phyloP scores from a whole-genome alignment of 352 stramenopile genomes.

The Globisporangium carolinianum region DNA sequence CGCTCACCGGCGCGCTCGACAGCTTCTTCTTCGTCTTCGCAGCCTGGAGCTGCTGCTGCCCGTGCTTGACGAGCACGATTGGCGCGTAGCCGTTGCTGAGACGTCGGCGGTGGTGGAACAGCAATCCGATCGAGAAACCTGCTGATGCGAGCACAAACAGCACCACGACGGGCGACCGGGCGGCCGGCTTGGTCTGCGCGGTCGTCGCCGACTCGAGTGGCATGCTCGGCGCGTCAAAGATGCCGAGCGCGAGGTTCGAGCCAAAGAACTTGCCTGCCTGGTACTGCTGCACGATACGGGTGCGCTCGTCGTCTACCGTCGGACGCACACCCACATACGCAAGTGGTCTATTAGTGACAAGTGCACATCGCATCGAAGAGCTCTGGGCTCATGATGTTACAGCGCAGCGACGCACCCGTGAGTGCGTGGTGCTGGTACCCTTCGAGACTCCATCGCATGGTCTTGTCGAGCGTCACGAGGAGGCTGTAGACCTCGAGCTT shows the following conservation, averaged over 20 bases:
- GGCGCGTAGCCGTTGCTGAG: slow-evolving; percentile 60
- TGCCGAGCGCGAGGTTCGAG: slow-evolving; percentile 52
- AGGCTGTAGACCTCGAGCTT: slow-evolving; percentile 63
- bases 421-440: slow-evolving; percentile 53
- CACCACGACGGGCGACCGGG: slow-evolving; percentile 26
- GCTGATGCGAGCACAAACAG: slow-evolving; percentile 37
- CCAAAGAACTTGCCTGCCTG: slow-evolving; percentile 50
- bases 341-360: neutral
- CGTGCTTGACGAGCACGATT: slow-evolving; percentile 35
- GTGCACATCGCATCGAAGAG: too few species aligned
- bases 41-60: slow-evolving; percentile 11
- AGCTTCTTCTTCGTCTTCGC: neutral
- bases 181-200: slow-evolving; percentile 16
- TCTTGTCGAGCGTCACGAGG: slow-evolving; percentile 31
- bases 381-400: too few species aligned
- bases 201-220: slow-evolving; percentile 24
- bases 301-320: slow-evolving; percentile 33
- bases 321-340: neutral
- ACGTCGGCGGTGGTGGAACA: slow-evolving; percentile 47
- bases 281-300: slow-evolving; percentile 51
- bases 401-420: slow-evolving; percentile 17
- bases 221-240: slow-evolving; percentile 41
- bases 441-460: slow-evolving; percentile 32
- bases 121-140: slow-evolving; percentile 36
- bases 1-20: neutral